Evolutionary conservation across 257 asterid species (phyloP).

Genomic region (Paulownia fortunei): DNA sequence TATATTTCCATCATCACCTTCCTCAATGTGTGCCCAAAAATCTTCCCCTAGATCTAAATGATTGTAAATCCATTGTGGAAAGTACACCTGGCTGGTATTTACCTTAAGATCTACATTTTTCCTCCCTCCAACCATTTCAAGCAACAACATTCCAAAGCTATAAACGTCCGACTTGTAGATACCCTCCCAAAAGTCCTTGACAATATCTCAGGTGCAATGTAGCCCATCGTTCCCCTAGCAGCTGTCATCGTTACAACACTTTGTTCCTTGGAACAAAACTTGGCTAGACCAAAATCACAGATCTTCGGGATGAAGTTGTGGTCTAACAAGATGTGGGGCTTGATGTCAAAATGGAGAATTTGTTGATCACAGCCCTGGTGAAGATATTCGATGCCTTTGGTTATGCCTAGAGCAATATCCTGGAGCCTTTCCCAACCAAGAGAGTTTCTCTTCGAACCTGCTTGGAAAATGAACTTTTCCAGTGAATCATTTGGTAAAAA

Average conservation of each 20-base stretch:
- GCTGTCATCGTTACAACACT: slow-evolving; percentile 37
- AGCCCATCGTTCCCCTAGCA: slow-evolving; percentile 41
- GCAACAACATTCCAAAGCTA: slow-evolving; percentile 24
- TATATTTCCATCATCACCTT: slow-evolving; percentile 5
- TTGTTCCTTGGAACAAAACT: slow-evolving; percentile 39
- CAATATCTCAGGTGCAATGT: slow-evolving; percentile 40
- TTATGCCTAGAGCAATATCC: slow-evolving; percentile 39
- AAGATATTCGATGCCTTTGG: slow-evolving; percentile 43
- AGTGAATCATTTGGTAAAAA: too few species aligned
- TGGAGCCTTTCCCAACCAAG: slow-evolving; percentile 29
- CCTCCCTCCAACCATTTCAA: slow-evolving; percentile 46
- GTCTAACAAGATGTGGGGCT: slow-evolving; percentile 47
- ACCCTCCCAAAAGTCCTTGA: slow-evolving; percentile 32
- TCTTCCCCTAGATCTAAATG: slow-evolving; percentile 22
- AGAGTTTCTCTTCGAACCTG: too few species aligned
- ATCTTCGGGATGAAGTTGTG: slow-evolving; percentile 42
- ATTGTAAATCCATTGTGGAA: slow-evolving; percentile 41
- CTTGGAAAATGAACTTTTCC: too few species aligned
- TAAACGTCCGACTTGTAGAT: slow-evolving; percentile 35
- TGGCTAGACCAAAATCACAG: slow-evolving; percentile 47
- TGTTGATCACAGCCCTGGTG: slow-evolving; percentile 41
- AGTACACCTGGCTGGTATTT: slow-evolving; percentile 17
- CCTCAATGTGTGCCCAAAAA: slow-evolving; percentile 3
- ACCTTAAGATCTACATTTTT: slow-evolving; percentile 7
- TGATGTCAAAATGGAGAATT: slow-evolving; percentile 48